phyloP scores from a whole-genome alignment of 495 filamentous ascomycete species.

The Aspergillus conjunctus region DNA sequence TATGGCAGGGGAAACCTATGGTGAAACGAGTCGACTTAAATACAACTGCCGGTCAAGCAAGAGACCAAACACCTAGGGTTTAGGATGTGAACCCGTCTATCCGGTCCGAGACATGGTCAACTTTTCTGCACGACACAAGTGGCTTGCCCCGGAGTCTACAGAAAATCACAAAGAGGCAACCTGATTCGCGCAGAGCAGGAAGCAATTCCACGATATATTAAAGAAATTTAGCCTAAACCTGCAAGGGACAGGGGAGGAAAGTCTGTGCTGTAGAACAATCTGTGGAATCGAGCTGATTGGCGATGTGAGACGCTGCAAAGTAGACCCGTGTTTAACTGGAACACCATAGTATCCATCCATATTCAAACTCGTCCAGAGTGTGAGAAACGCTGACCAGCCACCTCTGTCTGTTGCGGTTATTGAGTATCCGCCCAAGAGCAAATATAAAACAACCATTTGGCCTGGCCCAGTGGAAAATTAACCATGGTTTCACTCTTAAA shows the following conservation, averaged over 20 bases:
- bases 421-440: background rate
- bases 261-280: background rate
- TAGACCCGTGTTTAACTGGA: no score
- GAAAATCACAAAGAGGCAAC: background rate
- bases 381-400: background rate
- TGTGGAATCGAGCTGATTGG: background rate
- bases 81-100: slow-evolving; percentile 5
- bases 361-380: no score
- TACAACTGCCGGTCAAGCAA: background rate
- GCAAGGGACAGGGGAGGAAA: background rate
- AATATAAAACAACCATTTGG: background rate
- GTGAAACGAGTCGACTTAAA: background rate
- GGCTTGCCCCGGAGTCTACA: background rate
- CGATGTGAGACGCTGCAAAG: background rate
- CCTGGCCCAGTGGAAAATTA: background rate
- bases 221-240: slow-evolving; percentile 6
- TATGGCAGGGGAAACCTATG: background rate
- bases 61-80: background rate
- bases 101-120: background rate
- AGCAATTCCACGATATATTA: background rate
- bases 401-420: background rate
- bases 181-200: background rate
- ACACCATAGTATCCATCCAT: no score
- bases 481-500: background rate
- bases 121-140: background rate